Conservation (phyloP, 1,139 yeast species). For the Pneumocystis wakefieldiae region DNA sequence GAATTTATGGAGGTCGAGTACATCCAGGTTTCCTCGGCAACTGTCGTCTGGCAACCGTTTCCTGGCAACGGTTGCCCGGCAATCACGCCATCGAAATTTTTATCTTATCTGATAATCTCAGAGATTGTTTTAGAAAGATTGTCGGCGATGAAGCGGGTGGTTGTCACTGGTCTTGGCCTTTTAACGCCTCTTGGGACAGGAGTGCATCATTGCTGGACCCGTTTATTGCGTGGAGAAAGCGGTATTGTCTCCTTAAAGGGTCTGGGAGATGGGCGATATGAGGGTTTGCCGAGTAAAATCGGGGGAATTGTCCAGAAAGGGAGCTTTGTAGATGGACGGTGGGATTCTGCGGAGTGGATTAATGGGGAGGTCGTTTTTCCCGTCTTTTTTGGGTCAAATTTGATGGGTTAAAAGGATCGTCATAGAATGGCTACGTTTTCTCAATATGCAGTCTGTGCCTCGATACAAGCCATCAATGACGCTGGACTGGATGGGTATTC, state of each 20-base stretch:
- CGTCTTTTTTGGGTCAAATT: conserved; percentile 1
- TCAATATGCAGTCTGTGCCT: conserved; percentile 66
- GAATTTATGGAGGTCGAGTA: too few relatives aligned
- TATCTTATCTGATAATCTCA: background rate
- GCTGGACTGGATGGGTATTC: conserved; percentile 37
- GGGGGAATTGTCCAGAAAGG: conserved; percentile 62
- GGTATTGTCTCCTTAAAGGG: conserved; percentile 22
- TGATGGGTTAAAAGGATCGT: conserved; percentile 25
- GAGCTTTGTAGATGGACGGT: conserved; percentile 33
- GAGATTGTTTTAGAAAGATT: background rate
- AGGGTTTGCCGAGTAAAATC: conserved; percentile 52
- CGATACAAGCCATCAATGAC: conserved; percentile 60
- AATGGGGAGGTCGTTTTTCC: conserved; percentile 20
- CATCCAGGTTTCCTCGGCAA: too few relatives aligned
- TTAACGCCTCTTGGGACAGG: conserved; percentile 80
- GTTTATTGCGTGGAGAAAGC: conserved; percentile 23
- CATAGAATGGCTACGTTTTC: conserved; percentile 58
- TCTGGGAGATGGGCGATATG: conserved; percentile 38
- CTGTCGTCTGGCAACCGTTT: background rate
- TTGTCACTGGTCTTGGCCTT: conserved; percentile 79
- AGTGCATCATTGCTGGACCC: conserved; percentile 23
- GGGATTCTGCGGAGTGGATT: conserved; percentile 31
- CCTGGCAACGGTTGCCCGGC: background rate
- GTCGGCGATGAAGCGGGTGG: conserved; percentile 41
- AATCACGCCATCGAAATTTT: too few relatives aligned